Base-by-base conservation (phyloP, 805 yeast genomes). In the Torulaspora microellipsoides region DNA sequence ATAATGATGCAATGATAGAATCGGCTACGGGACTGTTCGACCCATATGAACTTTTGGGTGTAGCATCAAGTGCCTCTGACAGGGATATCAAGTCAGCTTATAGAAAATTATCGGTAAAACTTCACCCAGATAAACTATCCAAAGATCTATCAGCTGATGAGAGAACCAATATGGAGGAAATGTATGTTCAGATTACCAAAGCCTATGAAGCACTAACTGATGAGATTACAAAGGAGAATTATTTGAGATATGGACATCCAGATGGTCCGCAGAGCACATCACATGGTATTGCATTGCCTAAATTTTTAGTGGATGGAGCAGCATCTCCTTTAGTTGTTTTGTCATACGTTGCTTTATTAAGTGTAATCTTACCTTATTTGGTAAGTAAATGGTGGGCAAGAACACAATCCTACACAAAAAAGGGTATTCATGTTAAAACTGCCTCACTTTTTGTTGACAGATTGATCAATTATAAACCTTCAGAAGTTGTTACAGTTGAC, bases 151-250 rank as follows among this genome's bases (percentile, higher is more conserved):
- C 80, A 15, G 80, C 75, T 23, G 77, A 71, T 31, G 86, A 72
- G 51, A 75, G 71, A 52, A 65, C 67, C 32, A 75, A 68, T 20
- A 70, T 85, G 65, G 97, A 91, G 66, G 80, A 82, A 43, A 76
- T 76, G 33, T 93, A 78, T 64, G 91, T 90, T 31, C 73, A 78
- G 53, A 85, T 93, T 56, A 83, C 86, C 46, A 85, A 86, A 66
- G 99, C 99, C 20, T 89, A 95, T 68, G 85, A 89, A 66, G 87
- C 99, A 0, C 76, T 93, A 51, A 95, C 99, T 11, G 98, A 93
- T 66, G 96, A 87, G 54, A 75, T 72, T 9, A 80, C 86, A 3
- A 84, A 80, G 56, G 86, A 85, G 54, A 93, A 93, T 62, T 89
- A 77, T 64, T 70, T 83, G 56, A 81, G 78, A 55, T 93, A 83